Evolutionary conservation across 345 rosid genomes (phyloP).

Genomic region (Cardamine chenopodiifolia): DNA sequence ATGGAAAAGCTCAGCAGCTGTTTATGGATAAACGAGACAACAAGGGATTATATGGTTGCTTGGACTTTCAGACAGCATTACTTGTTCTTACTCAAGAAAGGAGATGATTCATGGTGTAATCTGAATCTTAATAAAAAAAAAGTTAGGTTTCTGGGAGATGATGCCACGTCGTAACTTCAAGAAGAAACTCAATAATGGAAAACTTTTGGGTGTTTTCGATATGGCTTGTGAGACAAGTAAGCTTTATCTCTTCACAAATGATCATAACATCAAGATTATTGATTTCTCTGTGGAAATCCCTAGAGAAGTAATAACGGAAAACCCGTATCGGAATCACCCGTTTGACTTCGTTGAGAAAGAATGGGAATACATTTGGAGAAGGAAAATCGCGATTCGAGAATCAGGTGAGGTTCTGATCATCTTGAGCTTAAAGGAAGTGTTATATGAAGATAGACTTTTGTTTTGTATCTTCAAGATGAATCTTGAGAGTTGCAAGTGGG

Average conservation of each 20-base stretch:
- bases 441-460: not conserved
- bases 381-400: not conserved
- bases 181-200: not conserved
- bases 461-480: slow-evolving; percentile 30
- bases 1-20: slow-evolving; percentile 7
- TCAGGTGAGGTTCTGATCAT: slow-evolving; percentile 20
- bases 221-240: not conserved
- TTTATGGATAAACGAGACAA: slow-evolving; percentile 24
- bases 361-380: slow-evolving; percentile 19
- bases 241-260: slow-evolving; percentile 16
- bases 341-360: not conserved
- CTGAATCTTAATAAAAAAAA: too few relatives aligned
- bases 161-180: not conserved
- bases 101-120: not conserved
- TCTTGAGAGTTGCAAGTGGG: slow-evolving; percentile 22
- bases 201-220: not conserved
- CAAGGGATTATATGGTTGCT: not conserved
- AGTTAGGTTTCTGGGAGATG: not conserved
- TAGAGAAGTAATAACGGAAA: not conserved
- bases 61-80: slow-evolving; percentile 6
- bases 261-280: not conserved
- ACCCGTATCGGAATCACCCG: not conserved
- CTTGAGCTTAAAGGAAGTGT: slow-evolving; percentile 3
- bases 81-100: slow-evolving; percentile 5
- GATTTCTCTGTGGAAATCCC: not conserved